Conservation (phyloP, 2,329 filamentous ascomycete species). For the Leptographium radiaticola region DNA sequence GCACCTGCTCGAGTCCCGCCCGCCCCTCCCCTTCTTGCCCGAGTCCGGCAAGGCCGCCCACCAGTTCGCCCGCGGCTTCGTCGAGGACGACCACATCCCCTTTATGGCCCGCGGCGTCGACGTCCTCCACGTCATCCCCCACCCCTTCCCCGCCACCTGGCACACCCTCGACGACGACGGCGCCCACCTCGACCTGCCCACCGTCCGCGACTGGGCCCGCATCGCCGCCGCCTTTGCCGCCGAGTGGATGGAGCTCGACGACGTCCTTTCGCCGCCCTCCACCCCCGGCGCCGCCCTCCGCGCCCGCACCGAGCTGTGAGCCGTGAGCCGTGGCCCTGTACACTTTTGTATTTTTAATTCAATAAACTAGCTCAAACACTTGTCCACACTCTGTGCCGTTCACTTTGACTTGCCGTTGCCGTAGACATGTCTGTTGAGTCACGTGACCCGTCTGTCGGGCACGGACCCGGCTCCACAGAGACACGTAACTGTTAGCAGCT, state of each 20-base stretch:
- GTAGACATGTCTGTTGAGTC: not conserved
- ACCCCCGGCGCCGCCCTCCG: not conserved
- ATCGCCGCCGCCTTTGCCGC: slow-evolving; percentile 74
- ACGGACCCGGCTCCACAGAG: slow-evolving; percentile 8
- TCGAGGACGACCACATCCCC: slow-evolving; percentile 83
- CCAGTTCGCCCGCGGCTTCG: slow-evolving; percentile 35
- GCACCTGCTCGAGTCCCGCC: slow-evolving; percentile 33
- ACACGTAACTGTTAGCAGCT: slow-evolving; percentile 9
- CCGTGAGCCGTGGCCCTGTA: not conserved
- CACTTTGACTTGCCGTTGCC: not conserved
- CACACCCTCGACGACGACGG: slow-evolving; percentile 75
- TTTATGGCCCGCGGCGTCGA: slow-evolving; percentile 82
- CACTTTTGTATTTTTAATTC: not conserved
- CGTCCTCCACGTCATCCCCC: slow-evolving; percentile 78
- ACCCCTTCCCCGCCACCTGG: slow-evolving; percentile 74
- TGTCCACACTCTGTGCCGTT: not conserved
- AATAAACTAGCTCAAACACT: too few species aligned
- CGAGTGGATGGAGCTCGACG: slow-evolving; percentile 76
- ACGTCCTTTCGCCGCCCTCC: slow-evolving; percentile 4
- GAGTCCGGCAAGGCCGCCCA: slow-evolving; percentile 42
- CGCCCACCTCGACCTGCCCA: slow-evolving; percentile 66
- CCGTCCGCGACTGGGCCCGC: slow-evolving; percentile 75
- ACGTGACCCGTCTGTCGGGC: slow-evolving; percentile 6
- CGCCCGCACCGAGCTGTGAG: slow-evolving; percentile 12
- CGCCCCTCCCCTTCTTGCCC: slow-evolving; percentile 46